Base-by-base conservation (phyloP, 202 grass and related monocot species). In the Setaria viridis region DNA sequence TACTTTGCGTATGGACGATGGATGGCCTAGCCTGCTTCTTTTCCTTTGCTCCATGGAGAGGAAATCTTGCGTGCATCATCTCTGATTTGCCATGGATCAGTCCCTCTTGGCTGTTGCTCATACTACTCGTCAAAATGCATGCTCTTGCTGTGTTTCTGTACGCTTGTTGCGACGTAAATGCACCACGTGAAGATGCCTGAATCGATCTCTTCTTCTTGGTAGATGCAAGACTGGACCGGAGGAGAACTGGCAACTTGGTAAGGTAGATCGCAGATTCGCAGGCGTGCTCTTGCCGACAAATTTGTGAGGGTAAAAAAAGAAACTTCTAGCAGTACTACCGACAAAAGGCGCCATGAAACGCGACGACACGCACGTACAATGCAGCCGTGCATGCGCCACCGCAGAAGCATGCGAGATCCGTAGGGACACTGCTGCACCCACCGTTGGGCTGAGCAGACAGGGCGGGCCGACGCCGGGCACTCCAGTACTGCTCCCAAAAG, bases 71-170 rank as follows among this genome's bases (percentile, higher is more conserved):
- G 12, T 47, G 43, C 14, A 46, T 33, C 14, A 46, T 33, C 35
- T 55, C 6, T 45, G 48, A 55, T 30, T 10, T 35, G 9, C 6
- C 33, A 68, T 74, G 85, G 70, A 9, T 76, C 55, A 58, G 53
- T 54, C 35, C n/a, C 60, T 63, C 10, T 62, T 30, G 21, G 21
- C 10, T 62, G 58, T 13, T 29, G 58, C 62, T 48, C 56, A 67
- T 69, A 72, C 70, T 71, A 76, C 29, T 63, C 14, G 60, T 68
- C 69, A 75, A 84, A 75, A 84, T 67, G 80, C 51, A 32, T 70
- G 32, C 60, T 64, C 33, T 33, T 85, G 86, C 62, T 46, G 41
- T 30, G 39, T 34, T 51, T 70, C 70, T 70, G 55, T 67, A 72
- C 64, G 64, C 63, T 58, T 79, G 17, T 60, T 75, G 75, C 66